Evolutionary conservation across 495 filamentous ascomycete genomes (phyloP), one percentile per base, ranked within the genome.

Genomic region (Neurospora sp.): DNA sequence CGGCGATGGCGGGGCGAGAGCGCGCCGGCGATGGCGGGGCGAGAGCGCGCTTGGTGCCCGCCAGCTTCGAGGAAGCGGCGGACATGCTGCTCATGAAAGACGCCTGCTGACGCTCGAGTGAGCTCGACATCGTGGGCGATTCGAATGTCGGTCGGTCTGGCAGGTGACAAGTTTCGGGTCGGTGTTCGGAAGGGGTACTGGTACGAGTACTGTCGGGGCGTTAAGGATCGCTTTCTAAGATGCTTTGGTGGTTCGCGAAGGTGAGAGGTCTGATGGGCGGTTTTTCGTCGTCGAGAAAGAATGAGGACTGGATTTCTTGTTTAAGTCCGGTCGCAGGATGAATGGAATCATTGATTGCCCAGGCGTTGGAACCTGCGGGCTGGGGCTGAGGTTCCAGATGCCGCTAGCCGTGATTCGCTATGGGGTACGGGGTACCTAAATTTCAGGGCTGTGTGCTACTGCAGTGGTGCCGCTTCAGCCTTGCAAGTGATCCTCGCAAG

Each of bases 1-100:
- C n/a, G n/a, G n/a, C n/a, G n/a, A n/a, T n/a, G n/a, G n/a, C n/a
- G n/a, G n/a, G n/a, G n/a, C n/a, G n/a, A n/a, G 83, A 81, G 10
- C 83, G 82, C 11, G 84, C 80, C 13, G 77, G 84, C 37, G 78
- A 81, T 45, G 76, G 81, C 70, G 74, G 80, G 36, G 77, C 81
- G 71, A 80, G 80, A 71, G 81, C 79, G 59, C 85, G 83, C 74
- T 87, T 88, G 74, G 79, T 86, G 72, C 73, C 74, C 1, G 81
- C 76, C 66, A 88, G 75, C 74, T 87, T 87, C 69, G 82, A 76
- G 43, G 86, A 82, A 38, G 85, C 84, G 21, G 84, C 83, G 42
- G 82, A 80, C 75, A 87, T 82, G 74, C 79, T 81, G 77, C 80
- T 80, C 69, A 81, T 84, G 76, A 89, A 88, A 45, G 82, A 81